Conservation (phyloP, 306 rosid species). For the Ormosia emarginata region DNA sequence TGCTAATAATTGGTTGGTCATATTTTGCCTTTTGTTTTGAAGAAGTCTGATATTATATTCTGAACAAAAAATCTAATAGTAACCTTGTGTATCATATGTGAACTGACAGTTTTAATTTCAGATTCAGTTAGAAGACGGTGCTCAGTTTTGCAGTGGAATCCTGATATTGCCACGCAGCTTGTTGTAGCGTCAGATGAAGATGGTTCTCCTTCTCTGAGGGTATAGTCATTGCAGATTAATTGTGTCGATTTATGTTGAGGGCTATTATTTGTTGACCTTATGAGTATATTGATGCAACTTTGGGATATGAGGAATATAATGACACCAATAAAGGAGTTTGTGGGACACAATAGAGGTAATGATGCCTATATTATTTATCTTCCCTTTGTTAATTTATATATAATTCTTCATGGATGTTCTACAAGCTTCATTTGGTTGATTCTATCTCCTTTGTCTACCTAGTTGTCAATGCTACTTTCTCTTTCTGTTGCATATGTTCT, state of each 20-base stretch:
- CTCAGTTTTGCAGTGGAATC: slow-evolving; percentile 99
- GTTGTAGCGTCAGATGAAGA: slow-evolving; percentile 98
- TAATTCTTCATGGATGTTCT: not conserved
- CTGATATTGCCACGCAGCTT: slow-evolving; percentile 96
- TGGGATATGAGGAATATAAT: slow-evolving; percentile 98
- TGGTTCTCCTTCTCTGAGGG: slow-evolving; percentile 81
- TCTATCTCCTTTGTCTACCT: not conserved
- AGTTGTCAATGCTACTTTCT: not conserved
- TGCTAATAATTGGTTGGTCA: not conserved
- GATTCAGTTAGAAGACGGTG: slow-evolving; percentile 90
- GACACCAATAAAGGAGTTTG: slow-evolving; percentile 88
- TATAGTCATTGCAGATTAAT: slow-evolving; percentile 34
- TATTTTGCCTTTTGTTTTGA: not conserved
- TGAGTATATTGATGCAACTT: slow-evolving; percentile 57
- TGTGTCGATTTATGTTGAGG: slow-evolving; percentile 11
- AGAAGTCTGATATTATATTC: not conserved
- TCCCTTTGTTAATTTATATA: not conserved
- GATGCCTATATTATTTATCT: not conserved
- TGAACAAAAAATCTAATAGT: not conserved
- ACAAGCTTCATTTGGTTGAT: not conserved
- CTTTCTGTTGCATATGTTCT: not conserved
- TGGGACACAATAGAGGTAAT: slow-evolving; percentile 92
- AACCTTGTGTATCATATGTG: slow-evolving; percentile 28
- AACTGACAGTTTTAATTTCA: slow-evolving; percentile 71
- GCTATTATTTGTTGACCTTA: slow-evolving; percentile 26